These are phyloP conservation scores for Globisporangium spiculum DNA, from an alignment of 352 stramenopile species.

Conservation along the genomic window DNA sequence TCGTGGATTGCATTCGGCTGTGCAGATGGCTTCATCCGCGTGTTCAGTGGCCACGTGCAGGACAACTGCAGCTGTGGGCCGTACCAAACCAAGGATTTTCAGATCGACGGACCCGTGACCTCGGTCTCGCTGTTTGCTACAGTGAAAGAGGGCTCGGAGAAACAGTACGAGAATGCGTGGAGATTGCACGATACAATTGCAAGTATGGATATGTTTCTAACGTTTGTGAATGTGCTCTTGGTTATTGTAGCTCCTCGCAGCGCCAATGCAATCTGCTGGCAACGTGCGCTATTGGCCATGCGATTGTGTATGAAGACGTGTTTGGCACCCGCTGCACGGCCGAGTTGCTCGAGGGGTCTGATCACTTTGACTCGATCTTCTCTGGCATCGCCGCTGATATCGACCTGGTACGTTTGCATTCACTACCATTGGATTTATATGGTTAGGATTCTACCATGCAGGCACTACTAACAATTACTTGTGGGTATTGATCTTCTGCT, in stretches of 20 bases:
- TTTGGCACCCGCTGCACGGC: slow-evolving; percentile 22
- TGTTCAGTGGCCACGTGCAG: slow-evolving; percentile 40
- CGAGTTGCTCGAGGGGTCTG: slow-evolving; percentile 37
- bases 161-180: neutral
- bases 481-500: neutral
- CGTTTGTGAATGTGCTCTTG: neutral
- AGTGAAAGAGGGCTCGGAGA: neutral
- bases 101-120: slow-evolving; percentile 60
- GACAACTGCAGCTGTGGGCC: slow-evolving; percentile 37
- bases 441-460: neutral
- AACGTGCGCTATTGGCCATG: slow-evolving; percentile 61
- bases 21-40: slow-evolving; percentile 57
- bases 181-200: neutral
- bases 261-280: slow-evolving; percentile 52
- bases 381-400: slow-evolving; percentile 47
- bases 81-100: slow-evolving; percentile 46
- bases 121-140: slow-evolving; percentile 48
- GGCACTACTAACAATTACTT: neutral
- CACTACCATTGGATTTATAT: neutral
- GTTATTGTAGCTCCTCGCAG: neutral
- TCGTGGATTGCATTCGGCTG: slow-evolving; percentile 64
- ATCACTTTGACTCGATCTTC: slow-evolving; percentile 68
- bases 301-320: slow-evolving; percentile 51
- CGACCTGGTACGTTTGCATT: slow-evolving; percentile 38
- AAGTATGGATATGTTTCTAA: neutral